Conservation (phyloP, 352 stramenopile genomes). For the Pythium folliculosum region DNA sequence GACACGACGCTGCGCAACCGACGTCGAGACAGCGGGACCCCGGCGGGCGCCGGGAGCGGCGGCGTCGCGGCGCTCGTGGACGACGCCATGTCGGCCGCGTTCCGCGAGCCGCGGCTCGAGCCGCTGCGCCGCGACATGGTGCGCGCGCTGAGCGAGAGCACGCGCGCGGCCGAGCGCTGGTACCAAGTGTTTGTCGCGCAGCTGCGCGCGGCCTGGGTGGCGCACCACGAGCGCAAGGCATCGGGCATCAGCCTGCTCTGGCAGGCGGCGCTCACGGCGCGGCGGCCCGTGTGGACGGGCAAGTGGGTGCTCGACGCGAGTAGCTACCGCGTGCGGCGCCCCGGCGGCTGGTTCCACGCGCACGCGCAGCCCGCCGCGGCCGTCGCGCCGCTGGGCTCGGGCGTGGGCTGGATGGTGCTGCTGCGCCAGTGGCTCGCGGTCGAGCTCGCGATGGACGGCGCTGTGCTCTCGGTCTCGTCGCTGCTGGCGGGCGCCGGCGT, state of each 20-base stretch:
- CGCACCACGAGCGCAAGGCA: conserved; percentile 20
- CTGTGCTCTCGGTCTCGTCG: conserved; percentile 10
- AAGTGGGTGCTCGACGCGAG: conserved; percentile 16
- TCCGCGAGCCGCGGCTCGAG: conserved; percentile 20
- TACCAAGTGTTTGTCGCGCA: conserved; percentile 15
- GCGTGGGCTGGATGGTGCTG: conserved; percentile 15
- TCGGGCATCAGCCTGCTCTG: conserved; percentile 21
- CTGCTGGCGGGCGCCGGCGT: background rate
- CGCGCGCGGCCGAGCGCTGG: conserved; percentile 9
- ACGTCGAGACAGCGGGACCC: background rate
- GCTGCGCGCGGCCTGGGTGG: conserved; percentile 9
- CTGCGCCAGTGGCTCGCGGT: conserved; percentile 25
- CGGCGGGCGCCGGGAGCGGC: background rate
- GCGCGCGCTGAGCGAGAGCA: background rate
- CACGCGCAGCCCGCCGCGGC: background rate
- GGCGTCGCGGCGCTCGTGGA: conserved; percentile 35
- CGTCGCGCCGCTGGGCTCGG: conserved; percentile 2
- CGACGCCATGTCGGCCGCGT: conserved; percentile 33
- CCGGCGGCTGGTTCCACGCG: conserved; percentile 18
- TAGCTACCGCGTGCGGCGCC: conserved; percentile 17
- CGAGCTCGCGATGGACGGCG: conserved; percentile 24
- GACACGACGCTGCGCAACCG: conserved; percentile 6
- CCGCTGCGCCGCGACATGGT: conserved; percentile 14
- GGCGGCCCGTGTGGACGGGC: conserved; percentile 4
- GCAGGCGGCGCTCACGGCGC: conserved; percentile 8